These are phyloP conservation scores for Obelidium mucronatum DNA, from an alignment of 192 early-diverging fungal genomes.

Conservation along the genomic window DNA sequence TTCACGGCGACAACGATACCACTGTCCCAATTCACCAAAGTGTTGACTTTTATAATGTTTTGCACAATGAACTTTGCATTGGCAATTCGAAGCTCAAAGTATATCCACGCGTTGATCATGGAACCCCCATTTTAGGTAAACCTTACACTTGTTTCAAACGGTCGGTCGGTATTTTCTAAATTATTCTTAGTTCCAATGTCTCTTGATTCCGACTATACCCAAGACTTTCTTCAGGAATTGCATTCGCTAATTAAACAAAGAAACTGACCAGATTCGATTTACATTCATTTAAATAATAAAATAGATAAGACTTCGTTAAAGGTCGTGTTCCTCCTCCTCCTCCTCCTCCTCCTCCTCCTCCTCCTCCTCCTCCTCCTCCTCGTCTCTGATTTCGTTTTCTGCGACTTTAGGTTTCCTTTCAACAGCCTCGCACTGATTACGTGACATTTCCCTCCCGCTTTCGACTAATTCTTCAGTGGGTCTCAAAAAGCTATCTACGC, in stretches of 20 bases:
- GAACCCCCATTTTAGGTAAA: slow-evolving; percentile 10
- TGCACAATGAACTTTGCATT: slow-evolving; percentile 20
- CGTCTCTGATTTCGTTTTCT: too few relatives aligned
- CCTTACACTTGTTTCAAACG: background rate
- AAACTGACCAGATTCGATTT: background rate
- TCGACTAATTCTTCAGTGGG: too few relatives aligned
- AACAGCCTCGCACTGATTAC: background rate
- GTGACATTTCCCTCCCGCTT: too few relatives aligned
- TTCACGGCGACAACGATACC: slow-evolving; percentile 39
- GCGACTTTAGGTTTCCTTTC: background rate
- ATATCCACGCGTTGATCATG: slow-evolving; percentile 15
- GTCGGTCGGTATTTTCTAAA: background rate
- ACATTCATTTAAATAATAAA: background rate
- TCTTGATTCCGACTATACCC: slow-evolving; percentile 11
- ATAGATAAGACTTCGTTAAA: slow-evolving; percentile 1
- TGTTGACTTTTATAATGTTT: slow-evolving; percentile 19
- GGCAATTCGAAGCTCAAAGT: slow-evolving; percentile 3
- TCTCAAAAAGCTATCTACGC: too few relatives aligned
- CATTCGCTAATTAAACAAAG: background rate
- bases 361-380: too few relatives aligned
- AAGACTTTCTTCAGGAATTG: background rate
- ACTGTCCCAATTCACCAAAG: slow-evolving; percentile 38
- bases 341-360: background rate
- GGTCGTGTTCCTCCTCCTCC: background rate
- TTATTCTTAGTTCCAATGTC: slow-evolving; percentile 17